Evolutionary conservation across 495 filamentous ascomycete genomes (phyloP), one percentile per base, ranked within the genome.

Genomic region (Talaromyces nanjingensis): DNA sequence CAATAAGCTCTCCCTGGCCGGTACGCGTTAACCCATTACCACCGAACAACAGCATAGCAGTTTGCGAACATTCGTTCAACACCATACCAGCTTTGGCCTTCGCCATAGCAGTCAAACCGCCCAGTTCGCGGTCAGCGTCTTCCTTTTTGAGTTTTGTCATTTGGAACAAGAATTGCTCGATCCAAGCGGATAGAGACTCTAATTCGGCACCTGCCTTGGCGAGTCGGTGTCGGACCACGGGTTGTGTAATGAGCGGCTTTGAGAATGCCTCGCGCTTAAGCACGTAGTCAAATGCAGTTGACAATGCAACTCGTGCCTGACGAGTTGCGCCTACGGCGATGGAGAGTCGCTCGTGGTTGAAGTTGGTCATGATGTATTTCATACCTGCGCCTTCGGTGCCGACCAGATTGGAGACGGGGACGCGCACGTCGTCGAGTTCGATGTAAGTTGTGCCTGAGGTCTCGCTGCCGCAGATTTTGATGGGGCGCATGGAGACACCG

Each of bases 321-420:
- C 89, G 79, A 7, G 85, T 89, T 4, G 80, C 80, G 1, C 82
- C 83, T 27, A 91, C 82, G 6, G 85, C 76, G 59, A 91, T 88
- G 25, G 80, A 77, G 1, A 92, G 74, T 0, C 89, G 83, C 75
- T 92, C 89, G 67, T 92, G 89, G 76, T 91, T 91, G 84, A 92
- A 91, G 74, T 92, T 91, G 49, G 85, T 88, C 89, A 92, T 91
- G 65, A 91, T 84, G 67, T 89, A 87, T 42, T 76, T 79, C 87
- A 92, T 90, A 14, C 89, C 89, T 63, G 79, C 76, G 53, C 87
- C 87, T 68, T 92, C 89, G 31, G 74, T 64, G n/a, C 88, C 88
- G 62, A 92, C 81, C 4, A 92, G 73, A 70, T 92, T 91, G 42
- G 76, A 76, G 1, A 84, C 81, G 4, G 88, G 89, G 4, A 92